Base-by-base conservation (phyloP, 345 rosid genomes). In the Raphanus sativus region DNA sequence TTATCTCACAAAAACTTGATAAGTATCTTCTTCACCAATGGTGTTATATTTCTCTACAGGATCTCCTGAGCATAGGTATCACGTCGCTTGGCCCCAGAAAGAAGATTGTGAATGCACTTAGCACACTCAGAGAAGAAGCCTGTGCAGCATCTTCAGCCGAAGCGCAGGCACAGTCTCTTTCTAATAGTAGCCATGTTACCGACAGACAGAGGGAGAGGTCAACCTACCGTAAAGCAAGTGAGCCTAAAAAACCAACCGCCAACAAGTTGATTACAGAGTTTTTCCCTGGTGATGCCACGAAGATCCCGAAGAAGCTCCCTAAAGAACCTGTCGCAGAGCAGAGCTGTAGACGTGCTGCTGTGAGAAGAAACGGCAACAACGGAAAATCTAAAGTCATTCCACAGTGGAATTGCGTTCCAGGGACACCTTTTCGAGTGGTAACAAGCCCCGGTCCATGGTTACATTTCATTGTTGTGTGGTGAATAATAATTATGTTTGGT, bases 361-460 rank as follows among this genome's bases (percentile, higher is more conserved):
- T 38, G 60, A 87, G 83, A 75, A 84, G 65, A 67, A 59, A 81
- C 54, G 75, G 75, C 24, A 86, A 70, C 74, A 83, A 76, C 17
- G 68, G 89, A 50, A 90, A 86, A 77, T 77, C 70, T 26, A 87
- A 80, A 84, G 88, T 87, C 61, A 77, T 84, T 83, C 98, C 98
- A 29, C 45, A 73, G 0, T 94, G 98, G 98, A 92, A 96, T 67
- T 85, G 83, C 79, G 72, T 94, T 72, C 89, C 88, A 0, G 98
- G 98, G 78, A 94, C 96, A 50, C 78, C 94, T 77, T 94, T 94
- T 81, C 90, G 94, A 79, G 98, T 92, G 98, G 98, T 94, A 88
- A 15, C 2, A n/a, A n/a, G n/a, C n/a, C 1, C 36, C 21, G 8
- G 25, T 9, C 13, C 16, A 71, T 77, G n/a, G 54, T 71, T 56